Base-by-base conservation (phyloP, 73 alveolate genomes). In the Paraurostyla sp. region DNA sequence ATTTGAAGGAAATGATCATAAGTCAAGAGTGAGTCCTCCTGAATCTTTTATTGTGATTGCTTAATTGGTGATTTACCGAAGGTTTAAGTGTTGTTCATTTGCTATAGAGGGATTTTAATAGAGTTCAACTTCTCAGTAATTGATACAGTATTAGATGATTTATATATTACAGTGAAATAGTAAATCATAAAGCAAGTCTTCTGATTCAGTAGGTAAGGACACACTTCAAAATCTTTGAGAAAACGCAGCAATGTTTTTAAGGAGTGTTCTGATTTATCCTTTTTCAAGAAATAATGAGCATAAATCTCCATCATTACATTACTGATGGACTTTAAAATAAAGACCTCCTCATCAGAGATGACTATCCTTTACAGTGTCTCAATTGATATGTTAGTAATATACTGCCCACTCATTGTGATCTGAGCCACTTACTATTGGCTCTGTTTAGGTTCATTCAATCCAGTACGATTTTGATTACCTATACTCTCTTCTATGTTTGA, bases 181-280 rank as follows among this genome's bases (percentile, higher is more conserved):
- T 73, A 73, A 4, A 73, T 49, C 43, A 73, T 73, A 46, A 73
- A 73, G 49, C 71, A 43, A 6, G 86, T 48, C 38, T 46, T 40
- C 40, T 41, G 52, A 36, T 49, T 73, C 6, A 73, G 11, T n/a
- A 73, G 25, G 27, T 43, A 43, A 3, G 86, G 86, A 46, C 86
- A 73, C 2, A 73, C 4, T 25, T 73, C 86, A 73, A 73, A 73
- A n/a, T 73, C 86, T 16, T 42, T 73, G 20, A 73, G 51, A 48
- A 73, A 49, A 11, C 27, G 6, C 9, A 73, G 41, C 7, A 73
- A 45, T 25, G 36, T 43, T 38, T 73, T 73, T 2, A 73, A 2
- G 3, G 40, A 0, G 23, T 25, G 3, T 13, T 43, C 71, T 18
- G 13, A 46, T 48, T 22, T 45, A 30, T 7, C 6, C 11, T 40